These are phyloP conservation scores for Kondoa malvinella DNA, from an alignment of 768 basidiomycete genomes.

Conservation along the genomic window DNA sequence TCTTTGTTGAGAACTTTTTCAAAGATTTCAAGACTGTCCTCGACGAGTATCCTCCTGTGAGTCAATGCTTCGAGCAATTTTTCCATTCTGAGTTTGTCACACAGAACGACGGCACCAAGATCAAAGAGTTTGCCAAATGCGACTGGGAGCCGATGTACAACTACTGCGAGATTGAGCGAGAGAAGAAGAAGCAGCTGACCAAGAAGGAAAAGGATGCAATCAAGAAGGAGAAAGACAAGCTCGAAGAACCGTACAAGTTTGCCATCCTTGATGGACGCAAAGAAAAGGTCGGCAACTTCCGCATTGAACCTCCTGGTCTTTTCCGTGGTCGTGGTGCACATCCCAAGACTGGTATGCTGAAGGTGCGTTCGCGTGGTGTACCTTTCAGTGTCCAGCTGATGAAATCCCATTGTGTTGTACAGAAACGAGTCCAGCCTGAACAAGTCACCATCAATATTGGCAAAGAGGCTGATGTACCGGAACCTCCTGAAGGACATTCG, in stretches of 20 bases:
- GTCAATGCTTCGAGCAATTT: slow-evolving; percentile 29
- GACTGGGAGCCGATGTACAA: slow-evolving; percentile 92
- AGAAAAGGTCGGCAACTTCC: slow-evolving; percentile 96
- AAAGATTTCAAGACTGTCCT: slow-evolving; percentile 66
- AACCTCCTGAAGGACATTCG: slow-evolving; percentile 76
- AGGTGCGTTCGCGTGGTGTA: slow-evolving; percentile 40
- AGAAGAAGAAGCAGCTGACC: slow-evolving; percentile 74
- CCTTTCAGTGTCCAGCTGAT: background rate
- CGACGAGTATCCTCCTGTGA: slow-evolving; percentile 63
- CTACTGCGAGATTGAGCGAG: slow-evolving; percentile 78
- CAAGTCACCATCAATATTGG: slow-evolving; percentile 95
- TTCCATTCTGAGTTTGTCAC: background rate
- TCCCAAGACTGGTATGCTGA: slow-evolving; percentile 87
- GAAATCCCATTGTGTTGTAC: slow-evolving; percentile 5
- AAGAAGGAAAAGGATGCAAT: slow-evolving; percentile 74
- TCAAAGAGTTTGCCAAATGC: slow-evolving; percentile 58
- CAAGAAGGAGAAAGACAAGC: slow-evolving; percentile 66
- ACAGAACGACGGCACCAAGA: slow-evolving; percentile 52
- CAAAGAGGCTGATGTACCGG: slow-evolving; percentile 50
- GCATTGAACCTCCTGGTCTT: slow-evolving; percentile 93
- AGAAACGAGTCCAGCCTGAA: slow-evolving; percentile 80
- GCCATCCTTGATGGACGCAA: slow-evolving; percentile 90
- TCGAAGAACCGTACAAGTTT: slow-evolving; percentile 65
- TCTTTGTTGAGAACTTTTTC: slow-evolving; percentile 91
- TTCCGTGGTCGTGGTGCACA: slow-evolving; percentile 97